These are phyloP conservation scores for Zalerion maritima DNA, from an alignment of 495 filamentous ascomycete genomes.

Conservation along the genomic window DNA sequence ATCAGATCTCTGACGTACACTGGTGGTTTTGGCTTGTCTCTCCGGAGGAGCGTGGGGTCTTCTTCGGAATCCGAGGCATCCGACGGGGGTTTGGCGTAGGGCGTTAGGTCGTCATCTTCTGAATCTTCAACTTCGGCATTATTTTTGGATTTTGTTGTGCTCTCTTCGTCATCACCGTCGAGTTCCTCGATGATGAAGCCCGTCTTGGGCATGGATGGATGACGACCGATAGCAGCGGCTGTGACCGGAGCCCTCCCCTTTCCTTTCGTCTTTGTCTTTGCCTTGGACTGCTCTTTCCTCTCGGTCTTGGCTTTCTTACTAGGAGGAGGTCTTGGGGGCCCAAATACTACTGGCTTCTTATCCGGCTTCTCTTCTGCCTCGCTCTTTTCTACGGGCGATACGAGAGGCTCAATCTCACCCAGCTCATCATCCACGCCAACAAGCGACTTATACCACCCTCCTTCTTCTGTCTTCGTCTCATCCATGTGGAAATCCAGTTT, in stretches of 20 bases:
- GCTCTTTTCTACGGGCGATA: slow-evolving; percentile 5
- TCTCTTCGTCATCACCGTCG: slow-evolving; percentile 30
- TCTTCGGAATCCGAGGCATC: slow-evolving; percentile 84
- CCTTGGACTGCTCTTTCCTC: slow-evolving; percentile 9
- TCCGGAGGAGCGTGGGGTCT: slow-evolving; percentile 70
- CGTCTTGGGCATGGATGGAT: slow-evolving; percentile 12
- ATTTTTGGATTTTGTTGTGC: slow-evolving; percentile 1
- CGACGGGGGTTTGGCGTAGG: slow-evolving; percentile 86
- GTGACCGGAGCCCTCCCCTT: too few relatives aligned
- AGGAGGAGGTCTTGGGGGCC: too few relatives aligned
- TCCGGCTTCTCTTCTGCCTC: slow-evolving; percentile 4
- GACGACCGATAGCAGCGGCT: too few relatives aligned
- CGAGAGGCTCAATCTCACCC: slow-evolving; percentile 41
- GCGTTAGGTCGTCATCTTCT: slow-evolving; percentile 60
- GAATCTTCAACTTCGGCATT: slow-evolving; percentile 24
- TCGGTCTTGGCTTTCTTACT: slow-evolving; percentile 1
- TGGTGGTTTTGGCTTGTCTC: slow-evolving; percentile 70
- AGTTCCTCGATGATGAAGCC: slow-evolving; percentile 57
- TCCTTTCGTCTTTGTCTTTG: slow-evolving; percentile 10
- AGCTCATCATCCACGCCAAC: slow-evolving; percentile 45
- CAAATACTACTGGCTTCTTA: too few relatives aligned
- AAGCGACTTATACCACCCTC: slow-evolving; percentile 61
- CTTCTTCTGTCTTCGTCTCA: slow-evolving; percentile 58
- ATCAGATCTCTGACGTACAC: slow-evolving; percentile 89
- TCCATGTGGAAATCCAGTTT: slow-evolving; percentile 73